Evolutionary conservation across 208 protist species (phyloP).

Genomic region (Crithidia mellificae): DNA sequence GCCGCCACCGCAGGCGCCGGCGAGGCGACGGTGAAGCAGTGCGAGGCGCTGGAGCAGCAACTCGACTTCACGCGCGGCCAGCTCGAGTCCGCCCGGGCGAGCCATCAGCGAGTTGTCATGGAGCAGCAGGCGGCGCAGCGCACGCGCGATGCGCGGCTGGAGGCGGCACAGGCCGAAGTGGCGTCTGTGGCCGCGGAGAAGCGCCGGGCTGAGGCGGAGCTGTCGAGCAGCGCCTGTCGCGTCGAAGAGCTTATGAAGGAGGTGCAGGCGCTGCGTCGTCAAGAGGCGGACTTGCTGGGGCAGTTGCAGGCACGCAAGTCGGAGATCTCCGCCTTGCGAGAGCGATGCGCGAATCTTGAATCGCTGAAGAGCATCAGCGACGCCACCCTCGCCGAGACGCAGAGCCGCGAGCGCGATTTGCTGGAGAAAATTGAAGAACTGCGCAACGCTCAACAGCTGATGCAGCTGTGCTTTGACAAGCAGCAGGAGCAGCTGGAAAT

Average conservation of each 20-base stretch:
- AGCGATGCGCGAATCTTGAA: conserved; percentile 83
- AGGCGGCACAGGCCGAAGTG: conserved; percentile 40
- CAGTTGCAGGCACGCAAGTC: conserved; percentile 65
- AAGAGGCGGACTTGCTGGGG: conserved; percentile 50
- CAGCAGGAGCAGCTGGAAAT: conserved; percentile 88
- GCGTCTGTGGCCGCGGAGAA: conserved; percentile 34
- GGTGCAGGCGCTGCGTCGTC: conserved; percentile 42
- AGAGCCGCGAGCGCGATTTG: conserved; percentile 69
- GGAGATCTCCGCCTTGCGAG: conserved; percentile 68
- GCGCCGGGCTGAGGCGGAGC: conserved; percentile 47
- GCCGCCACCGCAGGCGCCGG: conserved; percentile 29
- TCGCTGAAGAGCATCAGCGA: conserved; percentile 84
- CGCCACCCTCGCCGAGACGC: conserved; percentile 58
- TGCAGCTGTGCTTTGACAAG: conserved; percentile 91
- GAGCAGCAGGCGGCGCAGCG: conserved; percentile 35
- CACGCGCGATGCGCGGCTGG: conserved; percentile 43
- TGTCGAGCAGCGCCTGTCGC: conserved; percentile 37
- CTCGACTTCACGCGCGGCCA: conserved; percentile 34
- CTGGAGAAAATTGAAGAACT: conserved; percentile 81
- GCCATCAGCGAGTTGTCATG: conserved; percentile 33
- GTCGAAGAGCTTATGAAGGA: conserved; percentile 46
- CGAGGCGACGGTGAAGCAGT: conserved; percentile 29
- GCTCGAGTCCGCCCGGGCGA: conserved; percentile 36
- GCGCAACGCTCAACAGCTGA: conserved; percentile 75
- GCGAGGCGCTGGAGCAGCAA: conserved; percentile 44